phyloP scores from a whole-genome alignment of 495 filamentous ascomycete genomes.

The Diplogelasinospora grovesii region DNA sequence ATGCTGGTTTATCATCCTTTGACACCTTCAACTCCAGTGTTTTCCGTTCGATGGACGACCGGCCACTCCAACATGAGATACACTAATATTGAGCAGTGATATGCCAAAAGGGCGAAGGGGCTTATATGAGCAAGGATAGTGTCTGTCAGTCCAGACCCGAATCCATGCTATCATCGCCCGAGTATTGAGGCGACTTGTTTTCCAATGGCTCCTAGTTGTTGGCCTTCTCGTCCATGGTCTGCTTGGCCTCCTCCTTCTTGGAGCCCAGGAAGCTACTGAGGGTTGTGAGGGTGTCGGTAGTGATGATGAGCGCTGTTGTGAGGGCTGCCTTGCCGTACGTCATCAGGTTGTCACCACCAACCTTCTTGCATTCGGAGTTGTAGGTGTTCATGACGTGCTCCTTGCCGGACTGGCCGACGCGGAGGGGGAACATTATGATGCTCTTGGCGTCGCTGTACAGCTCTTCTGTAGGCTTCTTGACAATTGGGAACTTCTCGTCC shows the following conservation, averaged over 20 bases:
- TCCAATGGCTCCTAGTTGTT: too few relatives aligned
- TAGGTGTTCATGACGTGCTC: constrained; percentile 70
- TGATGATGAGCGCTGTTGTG: constrained; percentile 65
- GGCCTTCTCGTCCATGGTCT: constrained; percentile 41
- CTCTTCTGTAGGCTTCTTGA: constrained; percentile 81
- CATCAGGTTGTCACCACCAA: constrained; percentile 59
- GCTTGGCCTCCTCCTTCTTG: constrained; percentile 58
- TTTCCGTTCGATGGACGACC: too few relatives aligned
- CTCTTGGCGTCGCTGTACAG: constrained; percentile 60
- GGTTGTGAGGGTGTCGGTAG: constrained; percentile 56
- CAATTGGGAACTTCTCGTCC: constrained; percentile 72
- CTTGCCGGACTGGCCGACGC: constrained; percentile 60
- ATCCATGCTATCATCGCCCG: too few relatives aligned
- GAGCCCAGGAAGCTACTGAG: constrained; percentile 48
- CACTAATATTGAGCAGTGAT: too few relatives aligned
- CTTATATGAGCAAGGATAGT: too few relatives aligned
- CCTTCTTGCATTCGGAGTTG: constrained; percentile 69
- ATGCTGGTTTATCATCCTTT: too few relatives aligned
- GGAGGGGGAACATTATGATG: constrained; percentile 59
- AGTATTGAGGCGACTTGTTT: too few relatives aligned
- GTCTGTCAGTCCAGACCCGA: too few relatives aligned
- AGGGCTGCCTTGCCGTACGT: constrained; percentile 68
- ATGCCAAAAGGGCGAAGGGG: too few relatives aligned
- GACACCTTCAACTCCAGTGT: too few relatives aligned
- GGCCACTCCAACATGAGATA: too few relatives aligned